These are phyloP conservation scores for Aschersonia sp. DNA, from an alignment of 2,329 filamentous ascomycete genomes.

Conservation along the genomic window DNA sequence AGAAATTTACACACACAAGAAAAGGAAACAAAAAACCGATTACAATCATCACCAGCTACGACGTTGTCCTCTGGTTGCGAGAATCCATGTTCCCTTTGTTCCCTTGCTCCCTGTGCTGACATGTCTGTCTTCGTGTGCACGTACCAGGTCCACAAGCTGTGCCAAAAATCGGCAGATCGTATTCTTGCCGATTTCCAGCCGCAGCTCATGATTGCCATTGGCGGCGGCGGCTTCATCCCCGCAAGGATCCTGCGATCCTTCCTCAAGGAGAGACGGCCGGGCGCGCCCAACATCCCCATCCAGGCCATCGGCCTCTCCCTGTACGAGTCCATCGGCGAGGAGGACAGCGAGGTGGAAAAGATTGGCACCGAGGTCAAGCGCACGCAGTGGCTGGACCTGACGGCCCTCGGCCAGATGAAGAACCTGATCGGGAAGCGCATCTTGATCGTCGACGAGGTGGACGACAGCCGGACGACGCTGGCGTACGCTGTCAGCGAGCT, in stretches of 20 bases:
- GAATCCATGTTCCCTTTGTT: not conserved
- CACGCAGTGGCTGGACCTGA: slow-evolving; percentile 95
- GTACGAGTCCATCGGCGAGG: slow-evolving; percentile 63
- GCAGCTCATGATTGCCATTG: slow-evolving; percentile 96
- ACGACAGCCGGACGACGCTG: slow-evolving; percentile 85
- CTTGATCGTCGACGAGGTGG: slow-evolving; percentile 88
- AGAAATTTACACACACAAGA: not conserved
- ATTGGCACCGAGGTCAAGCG: slow-evolving; percentile 90
- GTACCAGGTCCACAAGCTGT: slow-evolving; percentile 84
- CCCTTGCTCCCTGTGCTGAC: not conserved
- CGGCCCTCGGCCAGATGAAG: slow-evolving; percentile 65
- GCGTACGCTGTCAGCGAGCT: slow-evolving; percentile 89
- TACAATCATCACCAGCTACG: no score
- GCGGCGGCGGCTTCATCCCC: slow-evolving; percentile 91
- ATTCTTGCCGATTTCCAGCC: slow-evolving; percentile 81
- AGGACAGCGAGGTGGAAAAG: slow-evolving; percentile 44
- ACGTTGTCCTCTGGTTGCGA: no score
- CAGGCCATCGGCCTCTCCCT: slow-evolving; percentile 97
- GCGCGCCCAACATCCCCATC: slow-evolving; percentile 89
- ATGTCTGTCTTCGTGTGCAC: no score
- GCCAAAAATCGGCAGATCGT: slow-evolving; percentile 66
- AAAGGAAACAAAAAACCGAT: not conserved
- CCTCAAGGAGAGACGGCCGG: slow-evolving; percentile 62
- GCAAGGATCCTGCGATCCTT: slow-evolving; percentile 95
- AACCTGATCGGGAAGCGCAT: slow-evolving; percentile 85